Conservation (phyloP, 768 basidiomycete species). For the Omphalotus guepiniiformis region DNA sequence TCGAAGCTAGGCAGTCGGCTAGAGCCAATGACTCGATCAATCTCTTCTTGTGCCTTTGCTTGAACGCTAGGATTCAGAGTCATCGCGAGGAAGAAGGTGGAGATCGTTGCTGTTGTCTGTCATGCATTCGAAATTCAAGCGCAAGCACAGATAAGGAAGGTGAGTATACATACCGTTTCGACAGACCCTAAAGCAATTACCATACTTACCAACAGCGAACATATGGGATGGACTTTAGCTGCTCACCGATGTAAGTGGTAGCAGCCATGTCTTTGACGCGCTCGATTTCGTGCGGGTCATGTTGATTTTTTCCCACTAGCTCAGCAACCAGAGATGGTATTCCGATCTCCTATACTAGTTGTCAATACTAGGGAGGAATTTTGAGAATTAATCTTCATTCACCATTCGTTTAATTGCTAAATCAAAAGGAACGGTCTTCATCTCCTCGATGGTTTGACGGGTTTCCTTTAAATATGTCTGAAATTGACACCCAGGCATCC, state of each 20-base stretch:
- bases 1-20: constrained; percentile 1
- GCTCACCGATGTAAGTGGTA: neutral
- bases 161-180: neutral
- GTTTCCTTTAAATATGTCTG: neutral
- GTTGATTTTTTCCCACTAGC: neutral
- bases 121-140: neutral
- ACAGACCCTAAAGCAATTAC: neutral
- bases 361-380: too few relatives aligned
- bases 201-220: neutral
- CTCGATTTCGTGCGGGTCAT: neutral
- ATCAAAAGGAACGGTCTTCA: neutral
- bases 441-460: neutral
- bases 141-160: too few relatives aligned
- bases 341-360: neutral
- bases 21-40: neutral
- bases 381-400: too few relatives aligned
- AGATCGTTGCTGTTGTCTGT: constrained; percentile 1
- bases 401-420: neutral
- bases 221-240: neutral
- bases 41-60: neutral
- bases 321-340: neutral
- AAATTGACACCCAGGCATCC: constrained; percentile 6
- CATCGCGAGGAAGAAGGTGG: constrained; percentile 14
- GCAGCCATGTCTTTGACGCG: neutral
- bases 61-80: neutral